Percentiles rank a stretch among this genome's conserved stretches.
phyloP scores from a whole-genome alignment of 345 rosid species.

The Cardamine occulta region DNA sequence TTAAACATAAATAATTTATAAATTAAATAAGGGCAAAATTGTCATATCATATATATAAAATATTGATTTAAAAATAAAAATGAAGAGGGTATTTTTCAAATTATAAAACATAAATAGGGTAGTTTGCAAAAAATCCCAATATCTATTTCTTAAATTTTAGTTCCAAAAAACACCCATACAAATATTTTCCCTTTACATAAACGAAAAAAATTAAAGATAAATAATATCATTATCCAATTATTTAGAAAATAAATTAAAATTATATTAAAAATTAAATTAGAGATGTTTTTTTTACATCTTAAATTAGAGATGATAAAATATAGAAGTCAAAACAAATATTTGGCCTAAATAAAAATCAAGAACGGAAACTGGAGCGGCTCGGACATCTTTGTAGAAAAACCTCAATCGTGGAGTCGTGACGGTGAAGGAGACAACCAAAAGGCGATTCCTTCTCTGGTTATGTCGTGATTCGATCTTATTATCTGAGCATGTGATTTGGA shows the following conservation, averaged over 20 bases:
- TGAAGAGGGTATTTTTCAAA: no score
- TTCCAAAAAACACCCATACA: neutral
- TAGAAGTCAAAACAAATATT: neutral
- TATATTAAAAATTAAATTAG: no score
- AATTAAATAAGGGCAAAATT: no score
- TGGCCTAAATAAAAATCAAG: neutral
- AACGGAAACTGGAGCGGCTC: constrained; percentile 6
- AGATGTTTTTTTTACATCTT: no score
- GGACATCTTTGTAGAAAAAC: constrained; percentile 22
- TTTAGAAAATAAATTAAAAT: no score
- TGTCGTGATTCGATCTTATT: constrained; percentile 19
- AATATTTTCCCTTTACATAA: no score
- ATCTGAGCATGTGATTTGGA: constrained; percentile 33
- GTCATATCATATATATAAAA: no score
- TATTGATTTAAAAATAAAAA: no score
- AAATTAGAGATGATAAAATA: neutral
- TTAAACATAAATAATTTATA: no score
- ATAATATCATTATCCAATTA: neutral
- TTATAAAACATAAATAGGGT: no score
- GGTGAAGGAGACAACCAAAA: constrained; percentile 9
- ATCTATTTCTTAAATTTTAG: no score
- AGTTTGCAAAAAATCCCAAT: no score
- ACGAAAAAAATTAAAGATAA: neutral
- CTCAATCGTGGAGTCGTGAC: constrained; percentile 37
- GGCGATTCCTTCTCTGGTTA: constrained; percentile 19